phyloP scores from a whole-genome alignment of 2,329 filamentous ascomycete species.

The Thielaviopsis euricoi region DNA sequence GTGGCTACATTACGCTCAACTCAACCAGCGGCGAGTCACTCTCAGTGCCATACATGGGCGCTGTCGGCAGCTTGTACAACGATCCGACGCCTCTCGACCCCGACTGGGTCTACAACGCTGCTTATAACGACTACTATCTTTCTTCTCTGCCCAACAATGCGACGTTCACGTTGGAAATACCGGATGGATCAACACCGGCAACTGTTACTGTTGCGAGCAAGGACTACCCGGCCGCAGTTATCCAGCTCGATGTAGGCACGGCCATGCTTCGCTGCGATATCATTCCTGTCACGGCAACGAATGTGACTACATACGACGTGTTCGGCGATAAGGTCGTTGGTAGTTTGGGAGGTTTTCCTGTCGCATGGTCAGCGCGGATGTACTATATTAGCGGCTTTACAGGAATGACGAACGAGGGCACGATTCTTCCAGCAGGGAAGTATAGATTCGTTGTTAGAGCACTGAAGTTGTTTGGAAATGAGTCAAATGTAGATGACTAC shows the following conservation, averaged over 20 bases:
- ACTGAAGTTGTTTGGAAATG: not conserved
- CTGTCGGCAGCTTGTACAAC: constrained; percentile 10
- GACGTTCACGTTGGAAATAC: not conserved
- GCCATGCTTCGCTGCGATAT: constrained; percentile 1
- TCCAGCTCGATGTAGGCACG: constrained; percentile 2
- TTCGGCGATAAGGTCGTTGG: constrained; percentile 1
- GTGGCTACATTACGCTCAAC: constrained; percentile 23
- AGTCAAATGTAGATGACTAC: not conserved
- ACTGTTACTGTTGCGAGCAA: not conserved
- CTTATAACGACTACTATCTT: constrained; percentile 2
- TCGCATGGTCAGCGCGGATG: not conserved
- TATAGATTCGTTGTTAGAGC: constrained; percentile 2
- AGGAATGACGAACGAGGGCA: not conserved
- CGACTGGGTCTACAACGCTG: constrained; percentile 2
- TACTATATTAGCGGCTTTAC: constrained; percentile 5
- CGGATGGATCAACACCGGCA: not conserved
- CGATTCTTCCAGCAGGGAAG: not conserved
- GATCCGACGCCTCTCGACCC: not conserved
- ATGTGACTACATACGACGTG: not conserved
- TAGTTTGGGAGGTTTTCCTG: not conserved
- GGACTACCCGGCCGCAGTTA: constrained; percentile 1
- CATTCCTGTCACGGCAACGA: not conserved
- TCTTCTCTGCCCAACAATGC: not conserved
- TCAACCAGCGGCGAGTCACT: constrained; percentile 19
- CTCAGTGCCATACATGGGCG: constrained; percentile 21